Evolutionary conservation across 495 filamentous ascomycete genomes (phyloP), one percentile per base, ranked within the genome.

Genomic region (Pyronema domesticum): DNA sequence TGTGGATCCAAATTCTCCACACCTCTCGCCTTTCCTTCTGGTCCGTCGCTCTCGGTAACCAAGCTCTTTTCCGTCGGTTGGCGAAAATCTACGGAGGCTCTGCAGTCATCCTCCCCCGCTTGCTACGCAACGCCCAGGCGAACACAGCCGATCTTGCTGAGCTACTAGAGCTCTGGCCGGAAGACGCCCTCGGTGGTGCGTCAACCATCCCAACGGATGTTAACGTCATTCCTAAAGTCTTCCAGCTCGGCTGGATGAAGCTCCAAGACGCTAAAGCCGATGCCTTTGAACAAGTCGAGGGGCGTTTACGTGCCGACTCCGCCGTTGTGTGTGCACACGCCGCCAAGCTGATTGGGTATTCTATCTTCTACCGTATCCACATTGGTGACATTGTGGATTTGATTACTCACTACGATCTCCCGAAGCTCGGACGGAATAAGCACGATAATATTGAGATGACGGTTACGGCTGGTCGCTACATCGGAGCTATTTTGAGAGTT

Each of bases 371-470:
- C 9, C 8, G 11, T 13, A 13, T 19, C 4, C 11, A 13, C 30
- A 17, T 50, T 9, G 47, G 36, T 3, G 47, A 50, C 13, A 36
- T 50, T 36, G 19, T 50, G 4, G 47, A 36, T 8, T 13, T 50
- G 47, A 34, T 50, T 34, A 36, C 34, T 34, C 23, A 23, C 47
- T 23, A 45, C 46, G 37, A 50, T 11, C 34, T 56, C 8, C 60
- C 60, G 9, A 19, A 1, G 6, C 54, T 63, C n/a, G 52, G 53
- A 17, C 58, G 58, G 18, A 61, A 62, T 18, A 60, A 61, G 55
- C 60, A 62, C 35, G 52, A 54, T 46, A 54, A 54, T 19, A 55
- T 30, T 34, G 47, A 33, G 30, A 52, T 37, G 35, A 53, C 30
- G 1, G 6, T 37, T n/a, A 53, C 50, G 11, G 50, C 37, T 10